Evolutionary conservation across 768 basidiomycete species (phyloP), one percentile per base, ranked within the genome.

Genomic region (Rhodosporidiobolus sp.): DNA sequence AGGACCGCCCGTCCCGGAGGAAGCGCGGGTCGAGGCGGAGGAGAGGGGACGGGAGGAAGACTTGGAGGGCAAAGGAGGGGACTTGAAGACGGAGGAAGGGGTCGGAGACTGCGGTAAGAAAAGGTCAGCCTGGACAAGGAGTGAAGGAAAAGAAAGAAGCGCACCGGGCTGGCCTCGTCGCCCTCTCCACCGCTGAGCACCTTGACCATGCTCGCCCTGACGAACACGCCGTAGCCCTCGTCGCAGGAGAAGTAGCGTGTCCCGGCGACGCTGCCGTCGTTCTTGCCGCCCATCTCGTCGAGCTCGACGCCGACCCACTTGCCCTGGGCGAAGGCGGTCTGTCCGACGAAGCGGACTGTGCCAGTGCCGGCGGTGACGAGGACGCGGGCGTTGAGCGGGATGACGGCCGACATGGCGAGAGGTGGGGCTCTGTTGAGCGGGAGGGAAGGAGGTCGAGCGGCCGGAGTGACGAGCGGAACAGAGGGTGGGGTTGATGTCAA

Each of bases 261-360:
- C 16, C 75, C 76, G 0, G 32, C 69, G 3, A 99, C 90, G 2
- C 87, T 86, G 2, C 96, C 96, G 77, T 98, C 91, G 83, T 99
- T 99, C 88, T 98, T 99, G 50, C 96, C 96, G 56, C 86, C 89
- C 14, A 87, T 82, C 77, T 89, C 88, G 67, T 85, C 86, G 57
- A 99, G 86, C 78, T 95, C 94, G 64, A 98, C 87, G n/a, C 96
- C 96, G 61, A 96, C 85, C 95, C 95, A 99, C 85, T 90, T 92
- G 0, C 96, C 96, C 3, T 87, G 81, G 30, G 91, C 86, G 80
- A 97, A 97, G 4, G 86, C 84, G 0, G 95, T 94, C 45, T 87
- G 73, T 0, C 95, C 96, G 62, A 85, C 86, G 84, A 93, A 99
- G 32, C 94, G 86, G 57, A 97, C 89, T 57, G 89, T 84, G 4